Conservation (phyloP, 192 early-diverging fungal species). For the Haplosporangium gracile region DNA sequence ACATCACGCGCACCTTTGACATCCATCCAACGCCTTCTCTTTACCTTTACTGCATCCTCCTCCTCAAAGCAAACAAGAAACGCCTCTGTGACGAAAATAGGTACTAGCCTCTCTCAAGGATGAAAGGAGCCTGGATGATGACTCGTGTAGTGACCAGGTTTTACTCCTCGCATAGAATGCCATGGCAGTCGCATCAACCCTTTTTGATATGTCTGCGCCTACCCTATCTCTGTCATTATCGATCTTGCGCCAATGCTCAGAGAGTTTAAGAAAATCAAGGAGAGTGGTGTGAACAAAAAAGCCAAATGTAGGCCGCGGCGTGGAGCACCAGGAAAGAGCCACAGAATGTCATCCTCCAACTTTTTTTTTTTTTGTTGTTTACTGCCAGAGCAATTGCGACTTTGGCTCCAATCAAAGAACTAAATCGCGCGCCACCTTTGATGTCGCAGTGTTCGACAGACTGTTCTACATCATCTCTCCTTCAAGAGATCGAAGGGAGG, state of each 20-base stretch:
- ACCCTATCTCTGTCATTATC: neutral
- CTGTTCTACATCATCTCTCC: neutral
- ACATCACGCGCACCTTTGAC: neutral
- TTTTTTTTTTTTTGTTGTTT: too few relatives aligned
- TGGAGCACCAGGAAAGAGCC: neutral
- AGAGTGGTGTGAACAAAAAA: neutral
- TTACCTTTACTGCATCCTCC: neutral
- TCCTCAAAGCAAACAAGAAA: neutral
- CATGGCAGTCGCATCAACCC: neutral
- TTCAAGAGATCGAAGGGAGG: neutral
- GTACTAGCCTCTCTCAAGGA: neutral
- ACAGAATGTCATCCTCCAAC: too few relatives aligned
- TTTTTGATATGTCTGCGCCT: neutral
- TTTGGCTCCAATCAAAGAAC: too few relatives aligned
- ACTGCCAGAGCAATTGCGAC: too few relatives aligned
- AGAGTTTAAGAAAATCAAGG: neutral
- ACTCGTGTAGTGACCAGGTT: neutral
- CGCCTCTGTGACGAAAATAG: neutral
- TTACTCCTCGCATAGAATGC: neutral
- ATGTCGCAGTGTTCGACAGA: neutral
- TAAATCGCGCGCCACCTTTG: too few relatives aligned
- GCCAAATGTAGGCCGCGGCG: neutral
- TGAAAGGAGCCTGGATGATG: neutral
- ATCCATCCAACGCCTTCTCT: neutral
- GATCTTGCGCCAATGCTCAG: neutral